Base-by-base conservation (phyloP, 371 early-diverging fungal genomes). In the Blakeslea trispora region DNA sequence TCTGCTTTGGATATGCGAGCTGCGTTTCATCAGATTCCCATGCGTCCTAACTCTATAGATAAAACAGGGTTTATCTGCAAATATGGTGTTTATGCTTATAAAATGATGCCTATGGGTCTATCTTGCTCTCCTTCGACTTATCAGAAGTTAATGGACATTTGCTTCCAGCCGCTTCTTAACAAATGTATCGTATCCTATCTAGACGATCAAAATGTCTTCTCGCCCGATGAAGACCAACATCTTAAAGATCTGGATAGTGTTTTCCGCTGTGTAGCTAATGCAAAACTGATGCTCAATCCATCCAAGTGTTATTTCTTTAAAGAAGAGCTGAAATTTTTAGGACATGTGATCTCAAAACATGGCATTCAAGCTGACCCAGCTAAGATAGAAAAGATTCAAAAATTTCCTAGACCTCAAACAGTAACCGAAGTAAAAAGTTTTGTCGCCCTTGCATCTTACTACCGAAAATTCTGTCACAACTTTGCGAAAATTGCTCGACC, bases 401-500 rank as follows among this genome's bases (percentile, higher is more conserved):
- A 50, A 3, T 50, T 31, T 9, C 50, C 50, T 18, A 3, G 3
- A n/a, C 50, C 50, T 10, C 32, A 15, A 2, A 50, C 50, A 5
- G 21, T 19, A 11, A 37, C 34, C 0, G 35, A 50, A 39, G 50
- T 50, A 7, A 34, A 35, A 19, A 31, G 32, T 5, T 50, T 50
- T 19, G 4, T 50, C n/a, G 39, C 35, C 9, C 0, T 50, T 1
- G 50, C 50, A 2, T 50, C 50, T 15, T 50, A 50, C 8, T 50
- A 50, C 17, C 17, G 50, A 21, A 3, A 35, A 0, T 50, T 50
- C 1, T 35, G 32, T 10, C 11, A 50, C 15, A 28, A 28, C 28
- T 53, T 53, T 23, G 53, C 53, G 3, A 32, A 23, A 5, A 53
- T 53, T 14, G 53, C 53, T 6, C 11, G 53, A 14, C 45, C 53